Evolutionary conservation across 495 filamentous ascomycete species (phyloP).

Genomic region (Talaromyces nanjingensis): DNA sequence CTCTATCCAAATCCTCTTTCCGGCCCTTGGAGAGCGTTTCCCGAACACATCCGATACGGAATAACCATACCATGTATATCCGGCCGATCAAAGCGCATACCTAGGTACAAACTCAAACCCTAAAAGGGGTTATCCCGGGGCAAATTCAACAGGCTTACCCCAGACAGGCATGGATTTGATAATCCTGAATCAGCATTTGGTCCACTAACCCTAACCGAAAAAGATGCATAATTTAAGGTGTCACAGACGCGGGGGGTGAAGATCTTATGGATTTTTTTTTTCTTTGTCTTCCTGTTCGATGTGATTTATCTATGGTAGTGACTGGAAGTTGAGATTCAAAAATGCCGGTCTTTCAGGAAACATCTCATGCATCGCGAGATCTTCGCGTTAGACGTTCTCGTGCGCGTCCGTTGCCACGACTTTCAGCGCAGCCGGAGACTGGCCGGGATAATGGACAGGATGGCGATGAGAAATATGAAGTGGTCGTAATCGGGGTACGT

Average conservation of each 20-base stretch:
- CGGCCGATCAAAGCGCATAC: background rate
- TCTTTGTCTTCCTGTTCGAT: background rate
- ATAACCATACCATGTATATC: background rate
- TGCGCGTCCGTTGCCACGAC: slow-evolving; percentile 33
- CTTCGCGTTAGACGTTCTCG: slow-evolving; percentile 36
- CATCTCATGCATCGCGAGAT: slow-evolving; percentile 28
- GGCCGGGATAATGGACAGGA: background rate
- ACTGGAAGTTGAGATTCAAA: background rate
- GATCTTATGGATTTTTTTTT: background rate
- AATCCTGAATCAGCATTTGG: background rate
- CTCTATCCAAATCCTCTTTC: background rate
- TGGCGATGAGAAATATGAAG: background rate
- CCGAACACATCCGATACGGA: background rate
- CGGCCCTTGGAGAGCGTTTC: background rate
- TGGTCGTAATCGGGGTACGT: background rate
- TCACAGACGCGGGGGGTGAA: background rate
- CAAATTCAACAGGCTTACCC: background rate
- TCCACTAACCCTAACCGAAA: background rate
- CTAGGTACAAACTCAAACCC: background rate
- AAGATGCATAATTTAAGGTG: background rate
- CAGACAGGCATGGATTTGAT: background rate
- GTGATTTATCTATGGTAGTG: background rate
- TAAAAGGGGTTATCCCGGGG: background rate
- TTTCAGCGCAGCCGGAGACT: slow-evolving; percentile 16
- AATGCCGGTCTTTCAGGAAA: slow-evolving; percentile 44